A percentile compares a stretch with the other conserved stretches of the same genome.
Evolutionary conservation across 805 yeast genomes (phyloP).

Genomic region (Ogataea zsoltii): DNA sequence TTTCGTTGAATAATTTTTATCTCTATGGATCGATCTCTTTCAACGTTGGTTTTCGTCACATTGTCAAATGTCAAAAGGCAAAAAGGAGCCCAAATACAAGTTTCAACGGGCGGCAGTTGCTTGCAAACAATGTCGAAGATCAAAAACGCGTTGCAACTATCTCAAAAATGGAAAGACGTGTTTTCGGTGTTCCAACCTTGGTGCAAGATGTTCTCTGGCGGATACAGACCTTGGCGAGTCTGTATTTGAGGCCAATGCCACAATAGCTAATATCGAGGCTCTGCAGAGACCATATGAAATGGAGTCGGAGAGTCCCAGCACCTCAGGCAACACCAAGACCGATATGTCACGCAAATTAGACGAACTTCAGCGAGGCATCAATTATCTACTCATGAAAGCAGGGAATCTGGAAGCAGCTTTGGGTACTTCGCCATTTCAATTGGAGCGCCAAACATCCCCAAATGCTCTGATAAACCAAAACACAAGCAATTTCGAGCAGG

Average conservation of each 20-base stretch:
- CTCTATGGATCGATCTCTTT: too few relatives aligned
- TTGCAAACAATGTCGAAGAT: slow-evolving; percentile 27
- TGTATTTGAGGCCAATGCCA: slow-evolving; percentile 4
- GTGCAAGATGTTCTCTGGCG: slow-evolving; percentile 23
- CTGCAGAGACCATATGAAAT: not conserved
- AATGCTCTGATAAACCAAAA: not conserved
- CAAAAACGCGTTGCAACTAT: slow-evolving; percentile 30
- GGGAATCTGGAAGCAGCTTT: not conserved
- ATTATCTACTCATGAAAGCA: slow-evolving; percentile 1
- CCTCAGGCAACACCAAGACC: not conserved
- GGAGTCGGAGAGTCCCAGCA: not conserved
- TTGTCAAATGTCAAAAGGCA: not conserved
- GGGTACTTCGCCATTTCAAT: not conserved
- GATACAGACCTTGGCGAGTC: slow-evolving; percentile 10
- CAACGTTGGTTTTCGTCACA: too few relatives aligned
- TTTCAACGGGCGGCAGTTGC: slow-evolving; percentile 16
- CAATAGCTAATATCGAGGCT: not conserved
- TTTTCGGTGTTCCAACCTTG: slow-evolving; percentile 29
- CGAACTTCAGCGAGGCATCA: slow-evolving; percentile 1
- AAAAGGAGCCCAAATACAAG: slow-evolving; percentile 6
- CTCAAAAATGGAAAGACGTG: slow-evolving; percentile 24
- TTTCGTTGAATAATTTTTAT: too few relatives aligned
- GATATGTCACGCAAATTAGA: slow-evolving; percentile 1
- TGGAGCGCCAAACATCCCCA: not conserved
- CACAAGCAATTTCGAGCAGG: too few relatives aligned